Evolutionary conservation across 2,329 filamentous ascomycete species (phyloP), one percentile per base, ranked within the genome.

Genomic region (Neophaeococcomyces mojaviensis): DNA sequence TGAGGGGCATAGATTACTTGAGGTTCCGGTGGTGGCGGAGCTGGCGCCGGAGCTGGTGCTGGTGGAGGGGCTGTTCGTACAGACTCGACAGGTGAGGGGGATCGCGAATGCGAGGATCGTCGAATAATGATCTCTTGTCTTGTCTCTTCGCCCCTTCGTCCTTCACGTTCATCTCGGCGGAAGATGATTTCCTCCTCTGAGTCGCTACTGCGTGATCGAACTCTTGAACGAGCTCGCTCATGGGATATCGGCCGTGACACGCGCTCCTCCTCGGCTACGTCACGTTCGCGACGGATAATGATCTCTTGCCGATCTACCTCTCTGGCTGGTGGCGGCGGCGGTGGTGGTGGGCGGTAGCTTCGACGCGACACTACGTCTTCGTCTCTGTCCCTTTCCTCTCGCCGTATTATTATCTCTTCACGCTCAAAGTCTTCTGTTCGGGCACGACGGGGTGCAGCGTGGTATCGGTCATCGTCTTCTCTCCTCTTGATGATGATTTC

Each of bases 1-100:
- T 83, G 84, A 28, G 88, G 88, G 16, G 82, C 81, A 34, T 80
- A 77, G 57, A 92, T 82, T 36, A 84, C 74, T 52, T 76, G 75
- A 24, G 79, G 80, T 36, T 76, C 73, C 7, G 69, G 66, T 39
- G 67, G 63, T n/a, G n/a, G n/a, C 39, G 78, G 77, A 16, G 77
- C 74, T 3, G 74, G 71, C 4, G 22, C 38, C 13, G 42, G 47
- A 16, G 73, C 63, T 13, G 70, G 71, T 9, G 73, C 50, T 13
- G 50, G 47, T 20, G 50, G 39, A 13, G 48, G 16, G 15, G 22
- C 24, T 26, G 41, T 37, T 32, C 41, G 35, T 26, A 44, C 33
- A 33, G 41, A 44, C 9, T 19, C 24, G 10, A 48, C 49, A 3
- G 52, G 39, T 5, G 47, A 49, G 6, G 54, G 54, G 15, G 55